Evolutionary conservation across 768 basidiomycete species (phyloP), one percentile per base, ranked within the genome.

Genomic region (Auriscalpium orientale): DNA sequence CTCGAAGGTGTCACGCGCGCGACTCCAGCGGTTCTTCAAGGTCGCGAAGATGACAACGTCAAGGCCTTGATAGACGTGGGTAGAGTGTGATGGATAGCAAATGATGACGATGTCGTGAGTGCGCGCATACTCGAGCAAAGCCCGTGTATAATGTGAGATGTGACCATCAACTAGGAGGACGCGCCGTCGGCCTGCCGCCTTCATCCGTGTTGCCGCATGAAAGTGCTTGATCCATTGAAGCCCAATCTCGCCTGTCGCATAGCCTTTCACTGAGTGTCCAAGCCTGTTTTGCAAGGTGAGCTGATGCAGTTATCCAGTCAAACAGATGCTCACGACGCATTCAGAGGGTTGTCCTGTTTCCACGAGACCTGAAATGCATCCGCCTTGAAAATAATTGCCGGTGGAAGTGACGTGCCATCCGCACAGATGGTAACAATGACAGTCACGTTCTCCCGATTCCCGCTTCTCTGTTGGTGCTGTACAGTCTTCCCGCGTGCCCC

Each of bases 101-200:
- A 79, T 57, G 5, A 79, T 61, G 20, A 67, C 55, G 18, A 80
- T 79, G 1, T 69, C 63, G 56, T 76, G 52, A 0, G 62, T 49
- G 2, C 60, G 51, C 0, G 74, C 73, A 64, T 74, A 74, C 11
- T 67, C 53, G 15, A 81, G 70, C 55, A 79, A 75, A 7, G 53
- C 65, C 4, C 53, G 48, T 4, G 69, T 72, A 55, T 70, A 74
- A 54, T 80, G 78, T 0, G 74, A 78, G 50, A 65, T 71, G 53
- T 81, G 79, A 0, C 79, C 74, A 66, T 80, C 75, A 11, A 80
- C 67, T 11, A 74, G 58, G 10, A 81, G 73, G 1, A 77, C 56
- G 0, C 64, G 57, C 11, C 59, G 48, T 7, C 58, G 45, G 4
- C 71, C 69, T 12, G 53, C 55, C 7, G 69, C 70, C 56, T 77